These are phyloP conservation scores for Tetrahymena elliotti DNA, from an alignment of 73 alveolate species.

Conservation along the genomic window DNA sequence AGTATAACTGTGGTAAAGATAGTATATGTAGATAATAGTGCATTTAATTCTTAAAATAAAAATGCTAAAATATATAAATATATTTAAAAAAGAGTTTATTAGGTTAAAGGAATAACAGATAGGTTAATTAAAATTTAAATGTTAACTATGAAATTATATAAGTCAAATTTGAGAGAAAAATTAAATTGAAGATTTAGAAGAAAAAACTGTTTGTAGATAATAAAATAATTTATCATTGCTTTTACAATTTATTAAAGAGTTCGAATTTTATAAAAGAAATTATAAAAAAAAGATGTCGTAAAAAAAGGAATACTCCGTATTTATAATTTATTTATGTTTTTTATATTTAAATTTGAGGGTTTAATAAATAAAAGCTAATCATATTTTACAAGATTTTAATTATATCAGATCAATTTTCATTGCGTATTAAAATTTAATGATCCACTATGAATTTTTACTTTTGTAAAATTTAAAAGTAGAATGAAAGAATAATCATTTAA, in stretches of 20 bases:
- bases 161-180: background rate
- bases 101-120: background rate
- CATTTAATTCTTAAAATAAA: background rate
- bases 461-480: background rate
- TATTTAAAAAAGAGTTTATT: background rate
- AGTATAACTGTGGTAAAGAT: no score
- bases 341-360: background rate
- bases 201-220: background rate
- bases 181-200: no score
- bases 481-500: no score
- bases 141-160: background rate
- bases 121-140: background rate
- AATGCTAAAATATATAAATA: background rate
- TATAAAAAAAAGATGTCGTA: background rate
- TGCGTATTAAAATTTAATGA: background rate
- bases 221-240: no score
- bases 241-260: background rate
- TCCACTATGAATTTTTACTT: background rate
- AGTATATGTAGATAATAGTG: background rate
- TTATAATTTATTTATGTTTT: background rate
- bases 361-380: background rate
- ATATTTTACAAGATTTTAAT: background rate
- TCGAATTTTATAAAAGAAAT: background rate
- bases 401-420: background rate
- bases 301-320: background rate